A percentile compares a stretch with the other conserved stretches of the same genome.
Conservation (phyloP, 2,329 filamentous ascomycete genomes). For the Aureobasidium melanogenum region DNA sequence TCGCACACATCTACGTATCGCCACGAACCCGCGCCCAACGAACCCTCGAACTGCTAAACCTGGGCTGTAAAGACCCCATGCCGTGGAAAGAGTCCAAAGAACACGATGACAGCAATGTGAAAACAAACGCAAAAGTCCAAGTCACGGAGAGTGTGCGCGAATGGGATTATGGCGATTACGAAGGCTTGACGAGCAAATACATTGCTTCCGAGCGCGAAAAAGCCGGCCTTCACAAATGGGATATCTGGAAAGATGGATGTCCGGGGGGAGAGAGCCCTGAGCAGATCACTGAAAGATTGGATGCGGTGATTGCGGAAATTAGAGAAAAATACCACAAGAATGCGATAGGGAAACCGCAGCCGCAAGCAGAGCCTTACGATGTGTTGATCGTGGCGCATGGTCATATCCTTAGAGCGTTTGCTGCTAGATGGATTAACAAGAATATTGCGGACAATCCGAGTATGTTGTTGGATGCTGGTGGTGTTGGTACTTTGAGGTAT, state of each 20-base stretch:
- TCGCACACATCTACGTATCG: constrained; percentile 74
- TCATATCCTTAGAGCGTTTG: constrained; percentile 80
- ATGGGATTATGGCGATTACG: constrained; percentile 57
- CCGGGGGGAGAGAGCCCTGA: constrained; percentile 63
- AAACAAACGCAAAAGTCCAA: constrained; percentile 36
- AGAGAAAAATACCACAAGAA: constrained; percentile 39
- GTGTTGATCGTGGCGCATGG: constrained; percentile 80
- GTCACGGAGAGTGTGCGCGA: constrained; percentile 46
- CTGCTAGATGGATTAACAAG: constrained; percentile 75
- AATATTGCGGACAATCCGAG: constrained; percentile 64
- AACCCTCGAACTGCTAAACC: constrained; percentile 79
- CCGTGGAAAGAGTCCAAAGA: constrained; percentile 50
- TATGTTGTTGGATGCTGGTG: constrained; percentile 65
- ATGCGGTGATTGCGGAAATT: constrained; percentile 68
- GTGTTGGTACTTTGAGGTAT: constrained; percentile 41
- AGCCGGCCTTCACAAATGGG: constrained; percentile 54
- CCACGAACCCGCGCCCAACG: constrained; percentile 75
- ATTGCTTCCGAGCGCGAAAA: constrained; percentile 41
- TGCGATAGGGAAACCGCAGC: constrained; percentile 45
- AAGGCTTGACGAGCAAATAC: constrained; percentile 45
- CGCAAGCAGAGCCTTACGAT: constrained; percentile 40
- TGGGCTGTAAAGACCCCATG: constrained; percentile 59
- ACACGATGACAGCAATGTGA: constrained; percentile 21
- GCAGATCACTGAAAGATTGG: constrained; percentile 63
- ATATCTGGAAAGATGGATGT: constrained; percentile 87